phyloP scores from a whole-genome alignment of 257 asterid species.

The Fraxinus pennsylvanica region DNA sequence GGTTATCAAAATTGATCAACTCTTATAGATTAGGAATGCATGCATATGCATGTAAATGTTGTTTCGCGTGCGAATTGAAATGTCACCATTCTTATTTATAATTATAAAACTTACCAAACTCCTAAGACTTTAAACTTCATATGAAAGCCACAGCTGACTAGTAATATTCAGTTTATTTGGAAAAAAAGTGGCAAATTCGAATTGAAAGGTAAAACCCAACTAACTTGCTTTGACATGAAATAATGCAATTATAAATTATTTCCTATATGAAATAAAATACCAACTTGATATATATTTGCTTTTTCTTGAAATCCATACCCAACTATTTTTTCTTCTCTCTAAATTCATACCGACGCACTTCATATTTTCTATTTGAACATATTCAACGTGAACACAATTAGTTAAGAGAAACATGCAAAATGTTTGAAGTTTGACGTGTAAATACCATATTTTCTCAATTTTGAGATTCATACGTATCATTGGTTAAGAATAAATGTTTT shows the following conservation, averaged over 20 bases:
- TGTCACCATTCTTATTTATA: background rate
- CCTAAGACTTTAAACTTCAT: background rate
- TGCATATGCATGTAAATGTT: background rate
- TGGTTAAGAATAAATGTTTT: too few species aligned
- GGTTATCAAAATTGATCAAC: background rate
- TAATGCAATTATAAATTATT: slow-evolving; percentile 6
- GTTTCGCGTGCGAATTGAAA: background rate
- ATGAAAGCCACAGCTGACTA: slow-evolving; percentile 27
- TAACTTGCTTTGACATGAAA: slow-evolving; percentile 30
- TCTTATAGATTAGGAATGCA: background rate
- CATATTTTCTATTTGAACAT: too few species aligned
- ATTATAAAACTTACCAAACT: background rate
- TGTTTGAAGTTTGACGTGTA: too few species aligned
- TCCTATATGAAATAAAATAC: background rate
- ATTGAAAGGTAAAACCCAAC: slow-evolving; percentile 33
- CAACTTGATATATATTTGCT: too few species aligned
- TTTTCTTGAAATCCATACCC: too few species aligned
- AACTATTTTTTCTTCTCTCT: too few species aligned
- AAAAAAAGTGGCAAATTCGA: slow-evolving; percentile 5
- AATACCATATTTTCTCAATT: too few species aligned
- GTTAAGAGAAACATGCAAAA: too few species aligned
- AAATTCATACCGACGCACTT: too few species aligned
- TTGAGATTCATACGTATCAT: too few species aligned
- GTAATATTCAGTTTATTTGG: too few species aligned
- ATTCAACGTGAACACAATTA: too few species aligned